These are phyloP conservation scores for Colletotrichum eremochloae DNA, from an alignment of 2,329 filamentous ascomycete genomes.

Conservation along the genomic window DNA sequence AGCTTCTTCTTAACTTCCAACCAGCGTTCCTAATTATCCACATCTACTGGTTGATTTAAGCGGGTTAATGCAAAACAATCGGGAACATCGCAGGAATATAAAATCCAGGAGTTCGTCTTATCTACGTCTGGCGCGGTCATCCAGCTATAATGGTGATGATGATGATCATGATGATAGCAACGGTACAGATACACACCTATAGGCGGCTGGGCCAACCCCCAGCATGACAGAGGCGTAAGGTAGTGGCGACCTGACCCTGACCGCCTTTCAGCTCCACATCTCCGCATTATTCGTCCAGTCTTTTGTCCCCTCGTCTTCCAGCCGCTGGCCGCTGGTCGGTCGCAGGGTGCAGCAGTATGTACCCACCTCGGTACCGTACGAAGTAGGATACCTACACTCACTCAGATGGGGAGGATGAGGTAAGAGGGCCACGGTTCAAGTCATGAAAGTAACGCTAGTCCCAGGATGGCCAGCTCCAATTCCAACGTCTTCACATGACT, in stretches of 20 bases:
- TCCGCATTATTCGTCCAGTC: slow-evolving; percentile 29
- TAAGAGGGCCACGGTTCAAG: slow-evolving; percentile 33
- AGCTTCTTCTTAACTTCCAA: slow-evolving; percentile 14
- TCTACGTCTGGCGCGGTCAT: not conserved
- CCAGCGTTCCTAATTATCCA: not conserved
- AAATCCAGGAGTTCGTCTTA: slow-evolving; percentile 20
- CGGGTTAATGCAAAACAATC: not conserved
- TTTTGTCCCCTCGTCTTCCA: slow-evolving; percentile 6
- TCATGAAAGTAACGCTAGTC: not conserved
- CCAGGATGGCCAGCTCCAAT: not conserved
- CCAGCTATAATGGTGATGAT: not conserved
- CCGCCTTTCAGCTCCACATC: slow-evolving; percentile 37
- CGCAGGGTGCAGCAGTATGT: slow-evolving; percentile 4
- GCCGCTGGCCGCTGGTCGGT: not conserved
- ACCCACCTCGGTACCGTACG: not conserved
- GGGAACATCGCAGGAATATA: not conserved
- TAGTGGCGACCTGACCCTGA: slow-evolving; percentile 28
- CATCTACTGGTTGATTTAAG: too few relatives aligned
- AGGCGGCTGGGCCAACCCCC: not conserved
- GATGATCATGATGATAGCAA: not conserved
- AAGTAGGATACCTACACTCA: not conserved
- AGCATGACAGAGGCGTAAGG: not conserved
- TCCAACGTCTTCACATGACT: slow-evolving; percentile 18
- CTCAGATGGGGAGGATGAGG: slow-evolving; percentile 25
- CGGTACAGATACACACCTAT: not conserved